Percentiles rank a stretch among this genome's conserved stretches.
Conservation (phyloP, 1,284 basidiomycete genomes). For the Tylopilus sp. region DNA sequence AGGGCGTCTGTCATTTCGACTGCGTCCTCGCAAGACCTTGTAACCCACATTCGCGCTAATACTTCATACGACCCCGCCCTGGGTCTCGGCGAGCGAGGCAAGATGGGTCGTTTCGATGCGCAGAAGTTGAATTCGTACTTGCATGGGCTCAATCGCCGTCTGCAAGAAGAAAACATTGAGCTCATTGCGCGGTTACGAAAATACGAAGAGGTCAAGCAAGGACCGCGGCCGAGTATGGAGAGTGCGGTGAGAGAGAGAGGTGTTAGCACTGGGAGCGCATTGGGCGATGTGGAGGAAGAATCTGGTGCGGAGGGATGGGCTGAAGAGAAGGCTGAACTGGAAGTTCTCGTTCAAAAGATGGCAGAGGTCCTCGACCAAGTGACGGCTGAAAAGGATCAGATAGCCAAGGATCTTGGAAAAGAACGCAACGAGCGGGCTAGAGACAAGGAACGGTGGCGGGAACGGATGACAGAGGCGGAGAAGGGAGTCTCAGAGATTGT, state of each 20-base stretch:
- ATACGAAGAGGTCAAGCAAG: slow-evolving; percentile 39
- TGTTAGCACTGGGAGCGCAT: slow-evolving; percentile 45
- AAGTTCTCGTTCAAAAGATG: slow-evolving; percentile 47
- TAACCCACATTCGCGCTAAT: slow-evolving; percentile 73
- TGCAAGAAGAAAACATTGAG: slow-evolving; percentile 78
- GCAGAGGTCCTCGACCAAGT: slow-evolving; percentile 44
- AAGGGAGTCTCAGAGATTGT: slow-evolving; percentile 63
- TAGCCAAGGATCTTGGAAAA: slow-evolving; percentile 42
- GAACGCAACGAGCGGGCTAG: slow-evolving; percentile 53
- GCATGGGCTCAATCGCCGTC: slow-evolving; percentile 71
- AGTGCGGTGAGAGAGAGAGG: slow-evolving; percentile 36
- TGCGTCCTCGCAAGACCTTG: slow-evolving; percentile 80
- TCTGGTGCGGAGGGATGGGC: slow-evolving; percentile 55
- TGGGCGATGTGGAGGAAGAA: slow-evolving; percentile 62
- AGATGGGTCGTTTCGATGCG: slow-evolving; percentile 72
- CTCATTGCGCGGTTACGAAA: slow-evolving; percentile 49
- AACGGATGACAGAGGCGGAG: slow-evolving; percentile 66
- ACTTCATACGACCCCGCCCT: slow-evolving; percentile 79
- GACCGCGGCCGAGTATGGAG: slow-evolving; percentile 22
- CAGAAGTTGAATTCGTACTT: slow-evolving; percentile 78
- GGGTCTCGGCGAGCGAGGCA: slow-evolving; percentile 61
- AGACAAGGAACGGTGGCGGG: slow-evolving; percentile 66
- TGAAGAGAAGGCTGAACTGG: slow-evolving; percentile 55
- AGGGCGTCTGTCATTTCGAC: slow-evolving; percentile 69
- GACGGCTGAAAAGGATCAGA: slow-evolving; percentile 38